Conservation (phyloP, 805 yeast genomes). For the Candida chilensis region DNA sequence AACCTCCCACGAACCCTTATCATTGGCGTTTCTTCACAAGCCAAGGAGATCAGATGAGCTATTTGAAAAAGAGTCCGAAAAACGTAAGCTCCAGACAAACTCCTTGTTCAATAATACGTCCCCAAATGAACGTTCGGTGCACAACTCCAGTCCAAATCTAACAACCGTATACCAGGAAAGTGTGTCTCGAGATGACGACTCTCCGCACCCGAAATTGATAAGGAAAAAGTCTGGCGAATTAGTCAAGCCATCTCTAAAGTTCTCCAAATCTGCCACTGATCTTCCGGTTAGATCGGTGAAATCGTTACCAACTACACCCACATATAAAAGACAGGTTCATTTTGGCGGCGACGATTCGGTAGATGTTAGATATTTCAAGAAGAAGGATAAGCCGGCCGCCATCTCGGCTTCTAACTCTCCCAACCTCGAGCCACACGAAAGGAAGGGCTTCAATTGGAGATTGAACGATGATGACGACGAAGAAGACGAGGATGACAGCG, state of each 20-base stretch:
- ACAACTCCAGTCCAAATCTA: neutral
- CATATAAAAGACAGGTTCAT: conserved; percentile 68
- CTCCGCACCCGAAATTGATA: conserved; percentile 14
- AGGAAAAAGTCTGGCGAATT: conserved; percentile 47
- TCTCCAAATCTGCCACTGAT: conserved; percentile 25
- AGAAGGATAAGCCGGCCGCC: conserved; percentile 67
- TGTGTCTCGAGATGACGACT: conserved; percentile 1
- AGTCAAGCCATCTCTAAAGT: conserved; percentile 33
- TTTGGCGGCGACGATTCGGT: conserved; percentile 52
- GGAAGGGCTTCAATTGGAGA: conserved; percentile 11
- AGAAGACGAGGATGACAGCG: conserved; percentile 14
- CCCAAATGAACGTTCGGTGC: conserved; percentile 3
- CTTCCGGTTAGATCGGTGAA: conserved; percentile 13
- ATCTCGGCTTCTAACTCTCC: conserved; percentile 67
- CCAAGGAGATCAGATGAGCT: conserved; percentile 23
- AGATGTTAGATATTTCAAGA: conserved; percentile 66
- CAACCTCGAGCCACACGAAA: conserved; percentile 16
- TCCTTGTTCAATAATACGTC: conserved; percentile 16
- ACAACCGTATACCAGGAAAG: neutral
- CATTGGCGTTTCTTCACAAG: conserved; percentile 26
- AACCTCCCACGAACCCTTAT: conserved; percentile 12
- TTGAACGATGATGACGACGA: conserved; percentile 13
- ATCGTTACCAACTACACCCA: conserved; percentile 41
- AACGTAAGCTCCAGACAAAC: conserved; percentile 17
- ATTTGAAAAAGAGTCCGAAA: conserved; percentile 18